phyloP scores from a whole-genome alignment of 2,329 filamentous ascomycete species.

The Metarhizium brunneum region DNA sequence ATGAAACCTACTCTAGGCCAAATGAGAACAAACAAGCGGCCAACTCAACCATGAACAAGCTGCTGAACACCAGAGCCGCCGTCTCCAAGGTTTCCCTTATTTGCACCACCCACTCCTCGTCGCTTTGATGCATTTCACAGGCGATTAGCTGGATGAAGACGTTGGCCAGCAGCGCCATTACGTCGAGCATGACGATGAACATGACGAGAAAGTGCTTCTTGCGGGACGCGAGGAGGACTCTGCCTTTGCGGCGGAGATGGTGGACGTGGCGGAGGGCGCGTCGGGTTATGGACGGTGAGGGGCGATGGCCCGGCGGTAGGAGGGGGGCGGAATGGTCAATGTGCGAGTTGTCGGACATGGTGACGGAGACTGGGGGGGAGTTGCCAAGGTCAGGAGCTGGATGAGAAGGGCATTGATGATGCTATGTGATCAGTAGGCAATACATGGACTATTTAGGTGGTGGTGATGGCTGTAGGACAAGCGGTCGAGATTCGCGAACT shows the following conservation, averaged over 20 bases:
- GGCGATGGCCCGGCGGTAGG: background rate
- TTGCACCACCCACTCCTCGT: constrained; percentile 31
- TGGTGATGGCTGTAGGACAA: background rate
- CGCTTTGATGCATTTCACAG: constrained; percentile 32
- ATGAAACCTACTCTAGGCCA: constrained; percentile 41
- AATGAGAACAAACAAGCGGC: constrained; percentile 50
- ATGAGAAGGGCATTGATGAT: background rate
- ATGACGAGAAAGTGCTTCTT: constrained; percentile 37
- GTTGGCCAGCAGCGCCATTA: constrained; percentile 34
- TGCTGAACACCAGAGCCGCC: constrained; percentile 50
- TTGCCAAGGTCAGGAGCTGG: background rate
- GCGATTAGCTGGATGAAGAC: constrained; percentile 39
- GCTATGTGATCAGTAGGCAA: background rate
- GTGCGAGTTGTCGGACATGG: background rate
- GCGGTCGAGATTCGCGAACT: no score
- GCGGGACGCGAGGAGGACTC: constrained; percentile 22
- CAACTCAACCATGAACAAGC: constrained; percentile 56
- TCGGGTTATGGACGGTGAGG: background rate
- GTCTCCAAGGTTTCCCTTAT: constrained; percentile 34
- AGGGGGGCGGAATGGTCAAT: background rate
- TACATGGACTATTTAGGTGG: background rate
- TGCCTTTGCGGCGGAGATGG: constrained; percentile 5
- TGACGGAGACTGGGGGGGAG: background rate
- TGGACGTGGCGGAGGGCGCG: constrained; percentile 1
- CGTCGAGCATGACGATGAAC: constrained; percentile 34